Evolutionary conservation across 1,284 basidiomycete genomes (phyloP).

Genomic region (Ganoderma leucocontextum): DNA sequence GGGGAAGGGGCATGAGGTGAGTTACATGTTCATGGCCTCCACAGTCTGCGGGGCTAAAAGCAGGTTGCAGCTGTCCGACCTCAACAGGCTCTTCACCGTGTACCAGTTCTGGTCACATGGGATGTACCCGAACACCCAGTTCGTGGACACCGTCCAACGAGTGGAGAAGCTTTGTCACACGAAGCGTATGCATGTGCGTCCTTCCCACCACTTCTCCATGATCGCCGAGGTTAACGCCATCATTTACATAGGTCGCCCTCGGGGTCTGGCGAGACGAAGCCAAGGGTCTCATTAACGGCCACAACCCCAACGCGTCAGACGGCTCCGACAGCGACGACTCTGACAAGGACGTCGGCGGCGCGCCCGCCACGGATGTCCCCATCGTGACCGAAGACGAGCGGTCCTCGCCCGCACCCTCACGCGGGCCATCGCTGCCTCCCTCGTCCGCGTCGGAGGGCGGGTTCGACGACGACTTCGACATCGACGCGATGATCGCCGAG

Average conservation of each 20-base stretch:
- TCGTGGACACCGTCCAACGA: conserved; percentile 81
- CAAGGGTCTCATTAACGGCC: conserved; percentile 57
- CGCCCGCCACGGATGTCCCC: conserved; percentile 26
- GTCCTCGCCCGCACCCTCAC: conserved; percentile 42
- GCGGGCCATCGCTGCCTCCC: conserved; percentile 51
- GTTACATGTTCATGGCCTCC: conserved; percentile 29
- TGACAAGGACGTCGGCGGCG: conserved; percentile 27
- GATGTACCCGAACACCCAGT: conserved; percentile 88
- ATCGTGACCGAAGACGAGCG: conserved; percentile 41
- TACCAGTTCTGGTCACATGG: conserved; percentile 95
- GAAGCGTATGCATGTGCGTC: conserved; percentile 80
- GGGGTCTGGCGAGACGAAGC: conserved; percentile 81
- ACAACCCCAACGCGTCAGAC: conserved; percentile 42
- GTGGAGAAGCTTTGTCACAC: conserved; percentile 90
- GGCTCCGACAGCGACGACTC: conserved; percentile 42
- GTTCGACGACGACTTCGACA: conserved; percentile 61
- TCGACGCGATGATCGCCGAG: conserved; percentile 58
- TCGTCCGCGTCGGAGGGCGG: conserved; percentile 50
- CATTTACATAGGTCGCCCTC: conserved; percentile 61
- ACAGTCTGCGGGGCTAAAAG: conserved; percentile 3
- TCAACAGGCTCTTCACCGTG: conserved; percentile 78
- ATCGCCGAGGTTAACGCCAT: conserved; percentile 8
- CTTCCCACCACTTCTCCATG: not conserved
- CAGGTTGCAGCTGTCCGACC: conserved; percentile 68
- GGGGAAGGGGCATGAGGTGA: conserved; percentile 91